These are phyloP conservation scores for Periconia sp. DNA, from an alignment of 2,329 filamentous ascomycete species.

Conservation along the genomic window DNA sequence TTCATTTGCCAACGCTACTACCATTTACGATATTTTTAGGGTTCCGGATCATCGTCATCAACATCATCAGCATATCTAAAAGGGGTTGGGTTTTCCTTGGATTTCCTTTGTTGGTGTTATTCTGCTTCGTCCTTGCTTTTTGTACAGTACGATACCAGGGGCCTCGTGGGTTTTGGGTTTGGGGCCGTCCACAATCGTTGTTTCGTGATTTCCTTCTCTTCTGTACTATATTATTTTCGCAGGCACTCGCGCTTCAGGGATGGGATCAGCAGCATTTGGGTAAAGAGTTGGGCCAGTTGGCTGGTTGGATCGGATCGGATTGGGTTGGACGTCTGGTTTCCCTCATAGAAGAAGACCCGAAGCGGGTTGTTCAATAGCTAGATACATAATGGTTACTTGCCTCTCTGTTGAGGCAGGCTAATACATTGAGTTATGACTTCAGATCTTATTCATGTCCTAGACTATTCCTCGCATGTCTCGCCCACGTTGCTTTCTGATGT, in stretches of 20 bases:
- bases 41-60: not conserved
- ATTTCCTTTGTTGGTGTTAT: not conserved
- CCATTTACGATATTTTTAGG: not conserved
- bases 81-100: constrained; percentile 2
- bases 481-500: no score
- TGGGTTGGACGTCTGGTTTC: not conserved
- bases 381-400: not conserved
- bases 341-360: not conserved
- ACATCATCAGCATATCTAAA: constrained; percentile 8
- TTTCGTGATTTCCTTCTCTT: constrained; percentile 1
- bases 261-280: not conserved
- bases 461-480: no score
- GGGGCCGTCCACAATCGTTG: not conserved
- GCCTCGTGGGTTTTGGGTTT: not conserved
- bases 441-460: not conserved
- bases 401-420: not conserved
- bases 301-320: not conserved
- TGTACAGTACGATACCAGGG: constrained; percentile 13
- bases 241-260: not conserved
- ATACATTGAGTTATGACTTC: not conserved
- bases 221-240: constrained; percentile 7
- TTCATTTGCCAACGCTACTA: constrained; percentile 3
- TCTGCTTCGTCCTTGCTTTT: constrained; percentile 1
- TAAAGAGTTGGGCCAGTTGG: not conserved
- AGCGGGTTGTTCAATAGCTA: not conserved